A percentile compares a stretch with the other conserved stretches of the same genome.
Evolutionary conservation across 495 filamentous ascomycete genomes (phyloP).

Genomic region (Echria macrotheca): DNA sequence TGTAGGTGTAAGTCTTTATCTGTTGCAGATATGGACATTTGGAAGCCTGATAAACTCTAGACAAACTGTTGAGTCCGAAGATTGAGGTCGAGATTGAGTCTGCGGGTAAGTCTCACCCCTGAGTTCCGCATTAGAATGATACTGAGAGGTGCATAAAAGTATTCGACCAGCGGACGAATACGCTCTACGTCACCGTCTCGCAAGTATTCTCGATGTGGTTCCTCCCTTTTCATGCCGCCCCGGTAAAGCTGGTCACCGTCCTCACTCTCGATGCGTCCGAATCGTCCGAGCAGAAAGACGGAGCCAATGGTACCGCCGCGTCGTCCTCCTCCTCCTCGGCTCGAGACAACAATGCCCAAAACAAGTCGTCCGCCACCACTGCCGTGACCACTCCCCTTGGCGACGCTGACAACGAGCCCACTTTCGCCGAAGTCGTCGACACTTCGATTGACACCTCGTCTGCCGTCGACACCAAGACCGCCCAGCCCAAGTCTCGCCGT

Average conservation of each 20-base stretch:
- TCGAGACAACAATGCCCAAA: neutral
- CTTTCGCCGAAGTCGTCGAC: constrained; percentile 21
- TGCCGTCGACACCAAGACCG: neutral
- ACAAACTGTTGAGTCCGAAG: too few relatives aligned
- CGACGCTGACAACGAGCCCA: constrained; percentile 15
- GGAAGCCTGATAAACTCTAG: too few relatives aligned
- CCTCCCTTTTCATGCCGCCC: constrained; percentile 63
- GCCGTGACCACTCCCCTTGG: neutral
- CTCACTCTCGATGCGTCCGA: constrained; percentile 52
- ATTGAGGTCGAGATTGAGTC: constrained; percentile 66
- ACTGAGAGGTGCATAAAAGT: too few relatives aligned
- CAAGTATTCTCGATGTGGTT: constrained; percentile 75
- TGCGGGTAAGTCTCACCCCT: too few relatives aligned
- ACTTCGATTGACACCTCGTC: constrained; percentile 5
- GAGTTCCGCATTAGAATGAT: too few relatives aligned
- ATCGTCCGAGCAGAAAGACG: too few relatives aligned
- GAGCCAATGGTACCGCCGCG: constrained; percentile 10
- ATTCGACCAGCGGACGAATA: constrained; percentile 57
- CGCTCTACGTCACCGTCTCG: constrained; percentile 62
- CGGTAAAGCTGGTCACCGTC: constrained; percentile 68
- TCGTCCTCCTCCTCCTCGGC: neutral
- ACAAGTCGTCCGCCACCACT: neutral
- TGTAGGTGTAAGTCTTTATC: too few relatives aligned
- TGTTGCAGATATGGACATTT: too few relatives aligned
- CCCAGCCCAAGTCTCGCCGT: neutral